Conservation (phyloP, 2,329 filamentous ascomycete genomes). For the Canariomyces notabilis region DNA sequence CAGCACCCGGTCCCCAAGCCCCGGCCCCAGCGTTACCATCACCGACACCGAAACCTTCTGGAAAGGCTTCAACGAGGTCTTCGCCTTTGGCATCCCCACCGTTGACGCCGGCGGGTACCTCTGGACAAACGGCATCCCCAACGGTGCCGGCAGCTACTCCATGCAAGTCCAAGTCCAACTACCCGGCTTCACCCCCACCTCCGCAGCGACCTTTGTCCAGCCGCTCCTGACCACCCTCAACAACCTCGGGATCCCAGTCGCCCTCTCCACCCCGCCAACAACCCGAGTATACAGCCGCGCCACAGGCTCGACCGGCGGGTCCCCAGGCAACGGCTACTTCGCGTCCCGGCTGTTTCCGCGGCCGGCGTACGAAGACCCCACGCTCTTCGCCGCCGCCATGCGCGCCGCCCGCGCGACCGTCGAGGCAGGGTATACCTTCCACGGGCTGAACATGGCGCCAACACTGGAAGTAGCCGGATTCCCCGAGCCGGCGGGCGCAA, state of each 20-base stretch:
- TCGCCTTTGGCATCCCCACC: constrained; percentile 31
- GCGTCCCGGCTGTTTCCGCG: constrained; percentile 35
- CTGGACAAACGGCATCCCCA: constrained; percentile 27
- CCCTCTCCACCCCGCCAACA: constrained; percentile 20
- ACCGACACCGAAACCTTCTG: constrained; percentile 23
- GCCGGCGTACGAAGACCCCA: constrained; percentile 27
- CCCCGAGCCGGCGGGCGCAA: constrained; percentile 17
- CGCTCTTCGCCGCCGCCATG: constrained; percentile 26
- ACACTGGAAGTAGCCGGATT: constrained; percentile 22
- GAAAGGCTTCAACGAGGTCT: constrained; percentile 32
- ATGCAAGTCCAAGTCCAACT: constrained; percentile 33
- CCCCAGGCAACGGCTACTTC: constrained; percentile 17
- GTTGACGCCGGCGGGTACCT: constrained; percentile 35
- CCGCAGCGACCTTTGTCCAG: constrained; percentile 29
- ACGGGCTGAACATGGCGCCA: constrained; percentile 31
- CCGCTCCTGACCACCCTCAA: constrained; percentile 31
- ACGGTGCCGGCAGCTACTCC: constrained; percentile 27
- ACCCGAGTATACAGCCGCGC: constrained; percentile 7
- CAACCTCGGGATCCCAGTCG: constrained; percentile 26
- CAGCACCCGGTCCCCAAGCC: constrained; percentile 1
- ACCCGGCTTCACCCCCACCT: constrained; percentile 24
- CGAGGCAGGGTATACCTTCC: constrained; percentile 34
- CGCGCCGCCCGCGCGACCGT: constrained; percentile 30
- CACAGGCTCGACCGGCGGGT: constrained; percentile 1
- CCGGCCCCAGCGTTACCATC: constrained; percentile 6